Conservation (phyloP, 1,139 yeast species). For the Suhomyces yuchorum region DNA sequence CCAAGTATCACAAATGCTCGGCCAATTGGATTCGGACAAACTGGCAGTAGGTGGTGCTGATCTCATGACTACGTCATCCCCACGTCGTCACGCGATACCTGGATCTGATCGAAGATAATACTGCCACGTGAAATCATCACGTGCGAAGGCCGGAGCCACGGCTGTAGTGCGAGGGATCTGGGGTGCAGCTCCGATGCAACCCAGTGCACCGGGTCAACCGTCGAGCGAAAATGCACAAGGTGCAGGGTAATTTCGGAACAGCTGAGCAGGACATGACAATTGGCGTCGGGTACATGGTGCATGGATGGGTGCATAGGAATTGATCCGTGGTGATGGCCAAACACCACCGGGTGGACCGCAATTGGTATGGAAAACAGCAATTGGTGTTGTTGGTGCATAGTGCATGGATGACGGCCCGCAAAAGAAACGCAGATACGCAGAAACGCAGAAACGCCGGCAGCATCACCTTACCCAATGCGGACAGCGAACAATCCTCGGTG, state of each 20-base stretch:
- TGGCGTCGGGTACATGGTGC: background rate
- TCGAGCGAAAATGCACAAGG: background rate
- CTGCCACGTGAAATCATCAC: background rate
- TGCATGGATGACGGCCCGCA: background rate
- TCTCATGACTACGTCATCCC: conserved; percentile 11
- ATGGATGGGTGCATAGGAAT: no score
- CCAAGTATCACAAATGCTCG: background rate
- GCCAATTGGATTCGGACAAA: background rate
- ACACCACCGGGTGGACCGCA: background rate
- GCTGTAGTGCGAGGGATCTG: background rate
- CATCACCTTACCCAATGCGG: background rate
- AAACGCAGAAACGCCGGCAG: background rate
- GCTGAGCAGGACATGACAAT: no score
- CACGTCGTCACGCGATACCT: conserved; percentile 10
- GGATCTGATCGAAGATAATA: conserved; percentile 4
- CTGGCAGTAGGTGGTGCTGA: background rate
- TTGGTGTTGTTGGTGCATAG: background rate
- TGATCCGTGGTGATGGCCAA: background rate
- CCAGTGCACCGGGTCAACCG: background rate
- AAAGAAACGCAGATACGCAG: no score
- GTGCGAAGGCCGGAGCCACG: background rate
- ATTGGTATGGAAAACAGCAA: background rate
- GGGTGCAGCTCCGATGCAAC: background rate
- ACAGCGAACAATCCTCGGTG: background rate
- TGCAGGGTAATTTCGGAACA: no score